These are phyloP conservation scores for Tolypocladium sp. DNA, from an alignment of 2,329 filamentous ascomycete genomes.

Conservation along the genomic window DNA sequence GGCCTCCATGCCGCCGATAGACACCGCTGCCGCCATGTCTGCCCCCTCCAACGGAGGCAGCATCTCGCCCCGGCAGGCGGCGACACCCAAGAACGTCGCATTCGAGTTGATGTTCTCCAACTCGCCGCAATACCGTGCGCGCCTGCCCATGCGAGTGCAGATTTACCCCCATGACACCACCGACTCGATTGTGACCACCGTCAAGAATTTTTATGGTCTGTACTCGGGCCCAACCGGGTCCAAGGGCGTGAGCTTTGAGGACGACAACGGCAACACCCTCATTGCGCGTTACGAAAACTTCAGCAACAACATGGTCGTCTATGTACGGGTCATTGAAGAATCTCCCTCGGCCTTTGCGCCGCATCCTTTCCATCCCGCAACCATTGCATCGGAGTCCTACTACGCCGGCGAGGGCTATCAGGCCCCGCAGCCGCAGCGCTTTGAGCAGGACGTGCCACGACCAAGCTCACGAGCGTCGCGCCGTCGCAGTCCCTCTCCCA, in stretches of 20 bases:
- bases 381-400: constrained; percentile 40
- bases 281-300: constrained; percentile 98
- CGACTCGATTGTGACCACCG: constrained; percentile 93
- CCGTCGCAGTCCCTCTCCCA: constrained; percentile 71
- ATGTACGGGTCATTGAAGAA: constrained; percentile 74
- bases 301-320: constrained; percentile 82
- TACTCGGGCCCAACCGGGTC: constrained; percentile 64
- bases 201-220: constrained; percentile 98
- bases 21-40: constrained; percentile 20
- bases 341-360: constrained; percentile 35
- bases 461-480: constrained; percentile 62
- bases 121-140: constrained; percentile 59
- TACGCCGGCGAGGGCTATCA: constrained; percentile 37
- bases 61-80: constrained; percentile 36
- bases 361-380: constrained; percentile 40
- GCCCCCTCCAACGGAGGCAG: constrained; percentile 30
- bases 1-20: constrained; percentile 37
- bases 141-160: constrained; percentile 76
- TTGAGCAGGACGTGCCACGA: constrained; percentile 54
- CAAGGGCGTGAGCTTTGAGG: constrained; percentile 90
- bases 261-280: constrained; percentile 77
- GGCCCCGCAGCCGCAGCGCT: constrained; percentile 42
- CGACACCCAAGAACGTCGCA: constrained; percentile 63
- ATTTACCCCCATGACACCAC: constrained; percentile 95
- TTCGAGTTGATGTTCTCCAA: constrained; percentile 68